A percentile compares a stretch with the other conserved stretches of the same genome.
Evolutionary conservation across 192 early-diverging fungal genomes (phyloP).

Genomic region (Powellomyces hirtus): DNA sequence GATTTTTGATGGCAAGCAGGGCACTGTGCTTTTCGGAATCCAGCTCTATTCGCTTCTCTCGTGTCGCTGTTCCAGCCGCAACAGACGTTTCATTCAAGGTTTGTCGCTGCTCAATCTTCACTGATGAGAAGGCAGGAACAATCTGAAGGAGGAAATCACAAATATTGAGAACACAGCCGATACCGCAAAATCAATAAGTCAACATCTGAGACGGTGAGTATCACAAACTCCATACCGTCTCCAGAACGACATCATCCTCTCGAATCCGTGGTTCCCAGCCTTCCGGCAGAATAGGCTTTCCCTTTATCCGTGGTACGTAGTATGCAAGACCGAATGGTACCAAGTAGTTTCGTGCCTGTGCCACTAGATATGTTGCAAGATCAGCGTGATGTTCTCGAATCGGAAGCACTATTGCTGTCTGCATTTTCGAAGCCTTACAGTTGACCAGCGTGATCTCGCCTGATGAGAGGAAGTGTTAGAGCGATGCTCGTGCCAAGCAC

Average conservation of each 20-base stretch:
- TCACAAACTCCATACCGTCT: conserved; percentile 25
- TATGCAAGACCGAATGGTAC: conserved; percentile 39
- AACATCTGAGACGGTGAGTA: too few species aligned
- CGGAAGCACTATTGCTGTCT: too few species aligned
- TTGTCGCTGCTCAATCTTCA: conserved; percentile 12
- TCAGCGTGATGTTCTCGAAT: neutral
- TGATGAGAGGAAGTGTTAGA: neutral
- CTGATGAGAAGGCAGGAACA: conserved; percentile 27
- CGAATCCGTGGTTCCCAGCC: conserved; percentile 31
- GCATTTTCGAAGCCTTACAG: conserved; percentile 19
- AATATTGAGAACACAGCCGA: too few species aligned
- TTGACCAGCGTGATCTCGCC: conserved; percentile 28
- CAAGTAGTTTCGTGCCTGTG: conserved; percentile 33
- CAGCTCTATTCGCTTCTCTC: neutral
- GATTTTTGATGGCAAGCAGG: neutral
- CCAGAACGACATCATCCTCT: conserved; percentile 19
- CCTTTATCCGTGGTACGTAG: conserved; percentile 32
- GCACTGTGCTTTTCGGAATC: conserved; percentile 5
- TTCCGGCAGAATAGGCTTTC: conserved; percentile 39
- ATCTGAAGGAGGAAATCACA: too few species aligned
- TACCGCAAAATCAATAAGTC: too few species aligned
- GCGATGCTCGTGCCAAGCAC: neutral
- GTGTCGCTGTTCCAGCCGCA: neutral
- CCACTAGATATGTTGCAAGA: conserved; percentile 4
- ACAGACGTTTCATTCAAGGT: neutral